phyloP scores from a whole-genome alignment of 139 green algal species.

The Closterium sp. region DNA sequence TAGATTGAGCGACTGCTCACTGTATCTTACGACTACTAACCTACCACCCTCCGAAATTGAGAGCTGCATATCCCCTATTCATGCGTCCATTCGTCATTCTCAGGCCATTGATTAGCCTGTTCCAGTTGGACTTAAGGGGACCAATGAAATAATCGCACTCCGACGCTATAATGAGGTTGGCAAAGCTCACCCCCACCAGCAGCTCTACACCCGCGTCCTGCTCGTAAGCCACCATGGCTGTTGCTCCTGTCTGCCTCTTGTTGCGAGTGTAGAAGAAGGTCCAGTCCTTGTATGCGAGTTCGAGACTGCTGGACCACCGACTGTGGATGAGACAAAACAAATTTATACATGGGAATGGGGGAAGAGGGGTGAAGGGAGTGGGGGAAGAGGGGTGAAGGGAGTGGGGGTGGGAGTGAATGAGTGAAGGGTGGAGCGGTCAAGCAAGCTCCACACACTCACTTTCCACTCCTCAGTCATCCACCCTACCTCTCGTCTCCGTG shows the following conservation, averaged over 20 bases:
- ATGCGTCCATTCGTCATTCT: slow-evolving; percentile 26
- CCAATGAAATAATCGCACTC: slow-evolving; percentile 45
- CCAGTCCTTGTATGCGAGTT: slow-evolving; percentile 17
- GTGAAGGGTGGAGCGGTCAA: too few relatives aligned
- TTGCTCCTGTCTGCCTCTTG: slow-evolving; percentile 9
- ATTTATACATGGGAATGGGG: too few relatives aligned
- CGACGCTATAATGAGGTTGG: slow-evolving; percentile 34
- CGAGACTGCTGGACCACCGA: neutral
- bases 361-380: too few relatives aligned
- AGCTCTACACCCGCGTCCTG: neutral
- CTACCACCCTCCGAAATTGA: neutral
- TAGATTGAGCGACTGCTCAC: too few relatives aligned
- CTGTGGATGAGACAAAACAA: neutral
- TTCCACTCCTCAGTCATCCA: too few relatives aligned
- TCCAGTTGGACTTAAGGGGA: slow-evolving; percentile 26
- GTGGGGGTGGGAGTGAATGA: too few relatives aligned
- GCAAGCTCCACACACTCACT: too few relatives aligned
- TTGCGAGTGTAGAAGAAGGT: slow-evolving; percentile 37
- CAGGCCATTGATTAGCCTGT: slow-evolving; percentile 33
- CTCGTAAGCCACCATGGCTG: slow-evolving; percentile 8
- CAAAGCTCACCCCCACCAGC: slow-evolving; percentile 17
- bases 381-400: too few relatives aligned
- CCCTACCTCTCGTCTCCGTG: too few relatives aligned
- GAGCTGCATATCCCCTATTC: neutral
- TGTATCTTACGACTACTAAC: too few relatives aligned